Conservation (phyloP, 176 grass and related monocot genomes). For the Aegilops speltoides region DNA sequence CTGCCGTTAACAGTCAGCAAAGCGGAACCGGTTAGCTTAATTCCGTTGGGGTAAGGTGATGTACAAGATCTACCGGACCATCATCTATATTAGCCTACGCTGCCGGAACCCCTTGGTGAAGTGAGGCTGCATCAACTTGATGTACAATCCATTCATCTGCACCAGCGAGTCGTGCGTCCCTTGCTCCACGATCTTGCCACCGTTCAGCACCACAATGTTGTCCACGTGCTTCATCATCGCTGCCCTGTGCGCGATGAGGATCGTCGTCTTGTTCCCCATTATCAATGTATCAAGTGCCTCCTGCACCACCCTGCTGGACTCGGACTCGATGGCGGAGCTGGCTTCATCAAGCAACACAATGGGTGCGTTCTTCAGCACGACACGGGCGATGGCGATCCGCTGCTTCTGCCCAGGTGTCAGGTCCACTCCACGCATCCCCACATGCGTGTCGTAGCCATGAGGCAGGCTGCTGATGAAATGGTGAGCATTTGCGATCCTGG, state of each 20-base stretch:
- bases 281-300: conserved; percentile 91
- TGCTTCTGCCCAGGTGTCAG: conserved; percentile 96
- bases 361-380: conserved; percentile 94
- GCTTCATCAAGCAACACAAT: conserved; percentile 93
- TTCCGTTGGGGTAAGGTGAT: neutral
- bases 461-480: conserved; percentile 99
- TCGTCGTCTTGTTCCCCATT: conserved; percentile 97
- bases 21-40: conserved; percentile 21
- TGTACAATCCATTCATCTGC: conserved; percentile 86
- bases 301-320: conserved; percentile 94
- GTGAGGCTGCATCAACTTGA: conserved; percentile 98
- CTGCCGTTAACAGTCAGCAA: neutral
- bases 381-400: conserved; percentile 87
- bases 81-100: conserved; percentile 71
- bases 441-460: conserved; percentile 93
- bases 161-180: conserved; percentile 67
- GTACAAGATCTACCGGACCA: conserved; percentile 27
- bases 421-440: conserved; percentile 90
- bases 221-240: conserved; percentile 99
- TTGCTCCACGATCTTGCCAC: conserved; percentile 92
- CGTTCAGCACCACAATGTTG: conserved; percentile 87
- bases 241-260: conserved; percentile 82
- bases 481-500: conserved; percentile 92
- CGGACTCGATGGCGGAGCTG: conserved; percentile 91
- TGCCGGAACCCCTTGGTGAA: conserved; percentile 89